Evolutionary conservation across 2,329 filamentous ascomycete species (phyloP).

Genomic region (Aspergillus luchuensis): DNA sequence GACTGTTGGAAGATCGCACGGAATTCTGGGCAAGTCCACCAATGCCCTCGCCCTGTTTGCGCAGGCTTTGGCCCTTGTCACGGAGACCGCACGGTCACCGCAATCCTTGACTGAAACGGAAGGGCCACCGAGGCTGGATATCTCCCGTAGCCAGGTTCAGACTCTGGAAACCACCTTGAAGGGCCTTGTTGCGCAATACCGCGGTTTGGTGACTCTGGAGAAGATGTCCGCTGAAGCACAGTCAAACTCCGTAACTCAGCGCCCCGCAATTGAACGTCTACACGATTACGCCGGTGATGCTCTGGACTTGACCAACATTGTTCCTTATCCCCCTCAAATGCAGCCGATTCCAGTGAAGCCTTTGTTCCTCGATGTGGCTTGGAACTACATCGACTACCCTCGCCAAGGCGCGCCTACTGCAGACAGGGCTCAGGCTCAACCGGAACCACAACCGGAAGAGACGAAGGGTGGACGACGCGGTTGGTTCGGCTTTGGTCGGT

Average conservation of each 20-base stretch:
- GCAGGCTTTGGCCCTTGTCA: slow-evolving; percentile 66
- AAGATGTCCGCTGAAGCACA: slow-evolving; percentile 58
- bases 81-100: slow-evolving; percentile 54
- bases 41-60: slow-evolving; percentile 85
- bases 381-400: slow-evolving; percentile 96
- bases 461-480: slow-evolving; percentile 65
- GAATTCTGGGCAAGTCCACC: slow-evolving; percentile 68
- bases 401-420: slow-evolving; percentile 50
- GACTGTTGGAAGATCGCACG: slow-evolving; percentile 82
- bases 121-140: slow-evolving; percentile 66
- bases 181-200: slow-evolving; percentile 75
- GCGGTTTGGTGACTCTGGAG: slow-evolving; percentile 81
- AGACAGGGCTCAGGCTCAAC: slow-evolving; percentile 30
- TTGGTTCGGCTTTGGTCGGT: slow-evolving; percentile 72
- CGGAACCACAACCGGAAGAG: slow-evolving; percentile 36
- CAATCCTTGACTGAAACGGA: slow-evolving; percentile 42
- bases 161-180: slow-evolving; percentile 65
- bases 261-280: slow-evolving; percentile 73
- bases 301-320: slow-evolving; percentile 76
- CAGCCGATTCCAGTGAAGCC: slow-evolving; percentile 88
- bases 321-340: slow-evolving; percentile 82
- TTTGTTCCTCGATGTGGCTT: slow-evolving; percentile 92
- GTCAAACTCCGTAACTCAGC: slow-evolving; percentile 43
- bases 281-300: slow-evolving; percentile 71
- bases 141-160: slow-evolving; percentile 61